phyloP scores from a whole-genome alignment of 2,329 filamentous ascomycete genomes.

The Venturiaceae sp. region DNA sequence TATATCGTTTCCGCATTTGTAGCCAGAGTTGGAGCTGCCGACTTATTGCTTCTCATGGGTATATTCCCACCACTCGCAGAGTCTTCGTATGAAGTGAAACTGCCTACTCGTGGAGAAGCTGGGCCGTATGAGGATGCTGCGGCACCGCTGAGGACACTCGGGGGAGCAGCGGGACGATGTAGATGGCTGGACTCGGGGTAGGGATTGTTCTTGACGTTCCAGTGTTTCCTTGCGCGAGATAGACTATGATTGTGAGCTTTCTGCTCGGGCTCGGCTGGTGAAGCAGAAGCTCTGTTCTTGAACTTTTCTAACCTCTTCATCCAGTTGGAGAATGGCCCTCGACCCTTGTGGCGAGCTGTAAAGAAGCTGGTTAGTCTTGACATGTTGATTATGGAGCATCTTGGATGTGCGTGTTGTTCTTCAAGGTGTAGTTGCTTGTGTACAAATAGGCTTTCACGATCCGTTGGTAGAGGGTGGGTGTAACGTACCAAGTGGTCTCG shows the following conservation, averaged over 20 bases:
- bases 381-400: constrained; percentile 3
- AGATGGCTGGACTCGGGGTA: constrained; percentile 71
- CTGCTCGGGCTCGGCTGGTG: constrained; percentile 29
- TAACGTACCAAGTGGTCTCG: constrained; percentile 32
- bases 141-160: constrained; percentile 24
- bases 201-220: constrained; percentile 71
- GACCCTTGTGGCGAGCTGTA: constrained; percentile 61
- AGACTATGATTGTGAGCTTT: constrained; percentile 20
- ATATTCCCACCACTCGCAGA: constrained; percentile 50
- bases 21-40: constrained; percentile 69
- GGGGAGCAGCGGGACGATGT: constrained; percentile 43
- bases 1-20: constrained; percentile 69
- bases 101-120: constrained; percentile 24
- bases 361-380: constrained; percentile 15
- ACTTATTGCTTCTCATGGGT: constrained; percentile 57
- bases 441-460: not conserved
- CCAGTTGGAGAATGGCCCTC: constrained; percentile 83
- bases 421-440: not conserved
- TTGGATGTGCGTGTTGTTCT: not conserved
- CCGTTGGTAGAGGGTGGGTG: constrained; percentile 9
- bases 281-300: constrained; percentile 61
- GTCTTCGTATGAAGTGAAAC: constrained; percentile 50
- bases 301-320: constrained; percentile 89
- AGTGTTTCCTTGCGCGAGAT: constrained; percentile 41
- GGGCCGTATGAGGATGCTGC: constrained; percentile 30